These are phyloP conservation scores for Umbelopsis sp. DNA, from an alignment of 371 early-diverging fungal genomes.

Conservation along the genomic window DNA sequence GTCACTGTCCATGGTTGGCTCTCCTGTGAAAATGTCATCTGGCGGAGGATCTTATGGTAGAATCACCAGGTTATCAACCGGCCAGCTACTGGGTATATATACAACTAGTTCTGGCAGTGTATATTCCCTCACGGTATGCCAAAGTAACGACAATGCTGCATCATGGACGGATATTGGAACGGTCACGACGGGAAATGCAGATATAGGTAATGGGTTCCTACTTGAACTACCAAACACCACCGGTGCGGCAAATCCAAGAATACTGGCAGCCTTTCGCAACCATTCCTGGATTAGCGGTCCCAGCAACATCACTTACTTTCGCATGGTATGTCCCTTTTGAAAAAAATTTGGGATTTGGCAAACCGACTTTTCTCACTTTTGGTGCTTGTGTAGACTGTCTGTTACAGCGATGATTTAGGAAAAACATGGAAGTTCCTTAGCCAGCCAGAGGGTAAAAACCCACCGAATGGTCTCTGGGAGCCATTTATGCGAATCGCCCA, in stretches of 20 bases:
- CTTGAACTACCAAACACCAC: background rate
- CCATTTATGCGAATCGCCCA: background rate
- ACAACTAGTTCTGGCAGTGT: background rate
- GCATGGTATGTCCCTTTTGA: background rate
- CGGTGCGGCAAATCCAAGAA: background rate
- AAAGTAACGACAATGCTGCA: background rate
- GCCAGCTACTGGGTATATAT: background rate
- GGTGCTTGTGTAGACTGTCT: background rate
- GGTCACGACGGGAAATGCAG: background rate
- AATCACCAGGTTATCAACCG: background rate
- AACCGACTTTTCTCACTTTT: background rate
- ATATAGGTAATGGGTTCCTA: conserved; percentile 3
- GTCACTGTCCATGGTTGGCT: background rate
- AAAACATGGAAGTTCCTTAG: conserved; percentile 14
- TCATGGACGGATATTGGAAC: background rate
- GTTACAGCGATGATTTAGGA: conserved; percentile 8
- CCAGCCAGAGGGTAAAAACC: background rate
- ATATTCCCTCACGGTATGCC: background rate
- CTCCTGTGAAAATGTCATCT: background rate
- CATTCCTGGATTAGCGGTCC: background rate
- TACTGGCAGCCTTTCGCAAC: conserved; percentile 13
- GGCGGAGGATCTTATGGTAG: conserved; percentile 7
- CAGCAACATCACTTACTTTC: background rate
- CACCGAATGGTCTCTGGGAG: conserved; percentile 8
- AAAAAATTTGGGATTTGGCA: background rate